Evolutionary conservation across 2,329 filamentous ascomycete species (phyloP).

Genomic region (Daldinia eschscholtzii): DNA sequence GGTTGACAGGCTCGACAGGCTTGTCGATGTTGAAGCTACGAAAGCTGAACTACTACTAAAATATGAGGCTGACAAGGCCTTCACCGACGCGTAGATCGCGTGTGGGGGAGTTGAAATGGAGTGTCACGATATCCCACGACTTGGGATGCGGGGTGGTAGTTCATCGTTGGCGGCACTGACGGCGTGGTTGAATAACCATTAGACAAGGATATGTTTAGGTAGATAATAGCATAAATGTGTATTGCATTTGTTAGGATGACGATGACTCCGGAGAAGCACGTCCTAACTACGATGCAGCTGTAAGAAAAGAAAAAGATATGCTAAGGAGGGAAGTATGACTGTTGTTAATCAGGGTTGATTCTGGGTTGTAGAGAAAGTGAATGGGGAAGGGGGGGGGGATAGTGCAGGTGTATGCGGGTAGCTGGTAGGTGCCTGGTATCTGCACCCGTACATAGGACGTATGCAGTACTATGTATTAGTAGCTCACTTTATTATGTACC

Average conservation of each 20-base stretch:
- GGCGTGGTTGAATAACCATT: constrained; percentile 22
- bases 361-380: constrained; percentile 15
- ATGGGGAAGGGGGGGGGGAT: constrained; percentile 21
- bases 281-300: constrained; percentile 20
- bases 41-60: constrained; percentile 13
- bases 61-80: constrained; percentile 24
- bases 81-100: constrained; percentile 47
- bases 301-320: constrained; percentile 4
- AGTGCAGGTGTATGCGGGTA: background rate
- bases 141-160: constrained; percentile 51
- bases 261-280: constrained; percentile 18
- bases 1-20: constrained; percentile 44
- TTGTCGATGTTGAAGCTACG: constrained; percentile 18
- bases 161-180: constrained; percentile 50
- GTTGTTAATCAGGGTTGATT: background rate
- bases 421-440: background rate
- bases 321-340: constrained; percentile 19
- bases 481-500: background rate
- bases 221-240: constrained; percentile 19
- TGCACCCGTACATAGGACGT: background rate
- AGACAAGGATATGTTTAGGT: constrained; percentile 9
- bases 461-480: background rate
- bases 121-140: constrained; percentile 50
- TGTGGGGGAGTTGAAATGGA: constrained; percentile 44
- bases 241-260: constrained; percentile 15